phyloP scores from a whole-genome alignment of 2,329 filamentous ascomycete species.

The Epichloe scottii region DNA sequence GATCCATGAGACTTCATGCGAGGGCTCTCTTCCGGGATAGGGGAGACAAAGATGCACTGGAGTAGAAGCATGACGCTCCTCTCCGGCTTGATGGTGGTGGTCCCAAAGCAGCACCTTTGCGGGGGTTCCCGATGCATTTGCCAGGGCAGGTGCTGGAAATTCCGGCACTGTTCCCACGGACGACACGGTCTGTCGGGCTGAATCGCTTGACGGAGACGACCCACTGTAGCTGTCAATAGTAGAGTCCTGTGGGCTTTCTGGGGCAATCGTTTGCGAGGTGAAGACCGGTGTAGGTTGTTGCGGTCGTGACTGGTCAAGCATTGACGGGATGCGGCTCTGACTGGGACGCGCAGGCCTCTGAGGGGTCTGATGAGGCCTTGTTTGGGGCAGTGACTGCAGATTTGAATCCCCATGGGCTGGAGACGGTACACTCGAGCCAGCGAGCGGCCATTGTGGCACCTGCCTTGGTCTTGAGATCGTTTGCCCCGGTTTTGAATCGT shows the following conservation, averaged over 20 bases:
- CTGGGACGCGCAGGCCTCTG: slow-evolving; percentile 49
- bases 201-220: slow-evolving; percentile 35
- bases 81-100: slow-evolving; percentile 48
- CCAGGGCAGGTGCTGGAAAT: slow-evolving; percentile 33
- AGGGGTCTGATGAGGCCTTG: slow-evolving; percentile 35
- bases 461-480: slow-evolving; percentile 40
- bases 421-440: slow-evolving; percentile 25
- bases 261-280: slow-evolving; percentile 15
- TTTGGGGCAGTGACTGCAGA: slow-evolving; percentile 38
- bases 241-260: slow-evolving; percentile 21
- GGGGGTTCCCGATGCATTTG: slow-evolving; percentile 17
- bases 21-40: slow-evolving; percentile 61
- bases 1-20: slow-evolving; percentile 47
- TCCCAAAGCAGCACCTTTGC: slow-evolving; percentile 42
- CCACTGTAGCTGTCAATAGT: slow-evolving; percentile 21
- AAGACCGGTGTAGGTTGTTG: slow-evolving; percentile 45
- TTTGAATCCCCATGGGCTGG: slow-evolving; percentile 20
- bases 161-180: slow-evolving; percentile 47
- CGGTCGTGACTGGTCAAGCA: slow-evolving; percentile 41
- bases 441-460: slow-evolving; percentile 42
- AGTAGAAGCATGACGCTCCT: slow-evolving; percentile 53
- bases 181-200: slow-evolving; percentile 38
- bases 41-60: slow-evolving; percentile 57
- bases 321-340: slow-evolving; percentile 43
- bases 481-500: slow-evolving; percentile 11